phyloP scores from a whole-genome alignment of 2,329 filamentous ascomycete genomes.

The Ascochyta koolunga region DNA sequence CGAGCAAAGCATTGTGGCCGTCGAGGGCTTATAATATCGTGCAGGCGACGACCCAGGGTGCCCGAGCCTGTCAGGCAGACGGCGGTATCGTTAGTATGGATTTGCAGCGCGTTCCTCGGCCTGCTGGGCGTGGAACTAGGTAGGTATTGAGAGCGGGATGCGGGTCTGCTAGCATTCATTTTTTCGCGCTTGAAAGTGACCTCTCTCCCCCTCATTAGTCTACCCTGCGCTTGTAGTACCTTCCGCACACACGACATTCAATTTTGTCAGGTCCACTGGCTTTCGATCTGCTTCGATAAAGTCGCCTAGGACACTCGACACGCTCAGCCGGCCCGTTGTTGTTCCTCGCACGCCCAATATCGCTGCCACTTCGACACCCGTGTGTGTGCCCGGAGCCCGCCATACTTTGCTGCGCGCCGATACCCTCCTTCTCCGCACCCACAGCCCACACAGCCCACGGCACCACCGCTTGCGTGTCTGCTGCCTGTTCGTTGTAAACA shows the following conservation, averaged over 20 bases:
- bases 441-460: constrained; percentile 16
- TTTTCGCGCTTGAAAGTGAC: too few species aligned
- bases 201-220: constrained; percentile 27
- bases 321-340: constrained; percentile 33
- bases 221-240: constrained; percentile 32
- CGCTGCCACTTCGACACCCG: constrained; percentile 22
- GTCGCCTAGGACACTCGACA: constrained; percentile 30
- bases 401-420: constrained; percentile 24
- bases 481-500: constrained; percentile 10
- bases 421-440: constrained; percentile 17
- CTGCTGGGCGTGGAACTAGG: constrained; percentile 13
- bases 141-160: too few species aligned
- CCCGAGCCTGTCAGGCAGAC: constrained; percentile 6
- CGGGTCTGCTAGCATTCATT: too few species aligned
- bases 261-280: constrained; percentile 36
- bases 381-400: constrained; percentile 41
- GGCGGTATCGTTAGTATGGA: constrained; percentile 18
- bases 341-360: constrained; percentile 26
- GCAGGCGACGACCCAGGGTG: constrained; percentile 7
- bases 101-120: constrained; percentile 25
- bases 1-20: constrained; percentile 8
- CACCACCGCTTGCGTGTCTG: constrained; percentile 13
- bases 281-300: constrained; percentile 34
- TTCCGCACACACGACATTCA: constrained; percentile 43
- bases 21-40: neutral